A percentile compares a stretch with the other conserved stretches of the same genome.
These are phyloP conservation scores for Immersiporthe knoxdaviesiana DNA, from an alignment of 2,329 filamentous ascomycete genomes.

Conservation along the genomic window DNA sequence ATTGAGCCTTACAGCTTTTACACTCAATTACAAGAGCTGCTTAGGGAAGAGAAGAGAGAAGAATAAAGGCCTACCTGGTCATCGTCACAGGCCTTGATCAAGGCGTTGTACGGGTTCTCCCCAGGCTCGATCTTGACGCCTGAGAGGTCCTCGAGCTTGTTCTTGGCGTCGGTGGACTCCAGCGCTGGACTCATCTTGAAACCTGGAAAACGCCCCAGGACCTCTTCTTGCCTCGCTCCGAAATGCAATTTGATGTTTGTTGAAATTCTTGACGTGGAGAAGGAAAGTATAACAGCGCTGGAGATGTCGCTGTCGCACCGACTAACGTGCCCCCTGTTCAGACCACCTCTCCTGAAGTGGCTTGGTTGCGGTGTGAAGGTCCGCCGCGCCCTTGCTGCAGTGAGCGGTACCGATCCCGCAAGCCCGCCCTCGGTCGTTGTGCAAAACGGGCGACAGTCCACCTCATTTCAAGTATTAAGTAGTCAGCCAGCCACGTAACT, in stretches of 20 bases:
- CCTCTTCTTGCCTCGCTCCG: too few species aligned
- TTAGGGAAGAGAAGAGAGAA: too few species aligned
- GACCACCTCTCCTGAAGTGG: not conserved
- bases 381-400: conserved; percentile 5
- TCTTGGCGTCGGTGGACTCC: conserved; percentile 47
- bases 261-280: not conserved
- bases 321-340: not conserved
- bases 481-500: not conserved
- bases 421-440: not conserved
- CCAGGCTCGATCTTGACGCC: conserved; percentile 53
- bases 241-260: not conserved
- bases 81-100: conserved; percentile 70
- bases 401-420: conserved; percentile 7
- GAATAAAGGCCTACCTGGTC: conserved; percentile 63
- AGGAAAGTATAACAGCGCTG: not conserved
- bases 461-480: not conserved
- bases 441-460: not conserved
- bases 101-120: conserved; percentile 75
- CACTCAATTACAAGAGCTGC: too few species aligned
- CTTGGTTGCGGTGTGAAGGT: not conserved
- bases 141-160: conserved; percentile 59
- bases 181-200: conserved; percentile 42
- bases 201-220: too few species aligned
- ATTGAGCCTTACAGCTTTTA: too few species aligned
- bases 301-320: not conserved